Evolutionary conservation across 352 stramenopile genomes (phyloP), one percentile per base, ranked within the genome.

Genomic region (Globisporangium rhizosaccharum): DNA sequence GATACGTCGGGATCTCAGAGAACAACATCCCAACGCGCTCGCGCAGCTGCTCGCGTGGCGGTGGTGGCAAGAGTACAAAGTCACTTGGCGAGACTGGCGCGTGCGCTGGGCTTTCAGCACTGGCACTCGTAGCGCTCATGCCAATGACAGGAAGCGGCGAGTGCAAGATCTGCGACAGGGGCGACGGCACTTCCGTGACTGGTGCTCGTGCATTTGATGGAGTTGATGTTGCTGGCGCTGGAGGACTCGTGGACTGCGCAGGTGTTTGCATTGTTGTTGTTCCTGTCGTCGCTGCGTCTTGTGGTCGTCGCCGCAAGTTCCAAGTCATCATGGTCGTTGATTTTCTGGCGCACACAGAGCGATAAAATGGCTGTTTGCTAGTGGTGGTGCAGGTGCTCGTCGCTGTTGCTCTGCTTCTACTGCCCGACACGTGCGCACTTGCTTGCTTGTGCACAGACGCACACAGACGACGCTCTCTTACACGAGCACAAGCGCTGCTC

Each of bases 81-180:
- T 51, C 53, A 23, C 26, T 51, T 12, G 41, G 41, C 0, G 41
- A 46, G 14, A 46, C 15, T 7, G 14, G 41, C 41, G 41, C 41
- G 10, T 39, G 33, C 10, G 41, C 41, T 47, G 41, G 9, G 14
- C 2, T 47, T 47, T 10, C 11, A 47, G 41, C 39, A 15, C 39
- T 45, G 39, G 12, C 17, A 9, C 39, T 45, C 3, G 3, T 2
- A 10, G 41, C 18, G 15, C 15, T 47, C 36, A 44, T 44, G 33
- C 36, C 17, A 25, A 20, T 33, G 36, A 41, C 36, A 11, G 51
- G 51, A 46, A 44, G 33, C 33, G 33, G 36, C 33, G 51, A 47
- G 51, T 56, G 51, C 3, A 56, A 46, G 51, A 47, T 56, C 51
- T 56, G 51, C 36, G 51, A 56, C 33, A 25, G 20, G 10, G 41